Conservation (phyloP, 352 stramenopile species). For the Pythium sukuiense region DNA sequence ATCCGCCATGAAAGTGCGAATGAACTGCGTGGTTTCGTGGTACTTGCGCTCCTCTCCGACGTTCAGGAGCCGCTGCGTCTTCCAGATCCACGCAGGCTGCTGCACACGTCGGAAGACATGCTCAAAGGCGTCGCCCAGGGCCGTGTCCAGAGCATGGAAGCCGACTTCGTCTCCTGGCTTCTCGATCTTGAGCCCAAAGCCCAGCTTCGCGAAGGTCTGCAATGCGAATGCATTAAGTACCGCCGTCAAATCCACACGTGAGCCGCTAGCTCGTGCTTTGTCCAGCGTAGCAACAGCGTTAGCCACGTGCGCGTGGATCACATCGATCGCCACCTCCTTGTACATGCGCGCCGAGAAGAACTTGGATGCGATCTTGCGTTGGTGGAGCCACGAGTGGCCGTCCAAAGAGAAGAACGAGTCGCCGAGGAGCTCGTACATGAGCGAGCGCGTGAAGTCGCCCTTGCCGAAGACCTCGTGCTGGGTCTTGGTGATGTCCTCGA, state of each 20-base stretch:
- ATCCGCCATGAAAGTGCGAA: slow-evolving; percentile 13
- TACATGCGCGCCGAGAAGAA: slow-evolving; percentile 21
- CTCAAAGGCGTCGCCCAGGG: slow-evolving; percentile 5
- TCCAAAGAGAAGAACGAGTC: slow-evolving; percentile 25
- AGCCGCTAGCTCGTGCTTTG: not conserved
- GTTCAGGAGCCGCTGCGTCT: slow-evolving; percentile 15
- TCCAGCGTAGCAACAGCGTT: slow-evolving; percentile 3
- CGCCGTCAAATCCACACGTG: slow-evolving; percentile 14
- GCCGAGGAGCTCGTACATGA: slow-evolving; percentile 21
- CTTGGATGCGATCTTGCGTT: slow-evolving; percentile 17
- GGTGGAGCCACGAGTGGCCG: slow-evolving; percentile 19
- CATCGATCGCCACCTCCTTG: not conserved
- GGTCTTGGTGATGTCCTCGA: slow-evolving; percentile 25
- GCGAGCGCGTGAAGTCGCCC: slow-evolving; percentile 6
- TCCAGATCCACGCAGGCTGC: slow-evolving; percentile 20
- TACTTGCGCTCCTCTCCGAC: slow-evolving; percentile 16
- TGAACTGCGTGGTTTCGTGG: slow-evolving; percentile 1
- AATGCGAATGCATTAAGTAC: slow-evolving; percentile 26
- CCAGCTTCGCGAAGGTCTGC: slow-evolving; percentile 30
- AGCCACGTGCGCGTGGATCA: slow-evolving; percentile 17
- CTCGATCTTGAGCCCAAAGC: slow-evolving; percentile 27
- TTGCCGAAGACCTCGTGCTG: slow-evolving; percentile 22
- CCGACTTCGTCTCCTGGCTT: not conserved
- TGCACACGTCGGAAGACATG: slow-evolving; percentile 16
- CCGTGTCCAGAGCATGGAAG: slow-evolving; percentile 14